These are phyloP conservation scores for Cryphonectria radicalis DNA, from an alignment of 2,329 filamentous ascomycete species.

Conservation along the genomic window DNA sequence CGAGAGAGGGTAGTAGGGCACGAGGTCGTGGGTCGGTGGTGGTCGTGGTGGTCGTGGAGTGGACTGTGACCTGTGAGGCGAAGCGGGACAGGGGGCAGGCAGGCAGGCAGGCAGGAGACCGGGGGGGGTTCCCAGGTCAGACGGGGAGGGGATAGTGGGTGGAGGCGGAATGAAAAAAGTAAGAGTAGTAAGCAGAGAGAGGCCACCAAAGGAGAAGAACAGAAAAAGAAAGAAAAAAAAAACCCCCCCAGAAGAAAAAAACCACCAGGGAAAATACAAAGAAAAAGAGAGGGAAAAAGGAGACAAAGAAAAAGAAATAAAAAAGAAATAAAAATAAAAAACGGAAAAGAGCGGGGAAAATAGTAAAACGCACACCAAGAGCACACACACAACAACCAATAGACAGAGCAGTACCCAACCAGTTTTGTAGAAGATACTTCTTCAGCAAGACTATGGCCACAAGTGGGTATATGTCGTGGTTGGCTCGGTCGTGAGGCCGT, in stretches of 20 bases:
- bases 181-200: conserved; percentile 11
- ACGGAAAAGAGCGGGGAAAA: neutral
- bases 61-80: conserved; percentile 13
- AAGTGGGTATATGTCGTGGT: neutral
- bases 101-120: neutral
- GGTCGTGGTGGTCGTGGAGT: conserved; percentile 14
- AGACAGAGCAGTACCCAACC: conserved; percentile 4
- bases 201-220: neutral
- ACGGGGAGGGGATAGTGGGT: conserved; percentile 11
- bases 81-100: conserved; percentile 10
- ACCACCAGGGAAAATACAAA: neutral
- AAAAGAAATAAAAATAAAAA: neutral
- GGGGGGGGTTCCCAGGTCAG: conserved; percentile 8
- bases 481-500: neutral
- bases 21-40: conserved; percentile 5
- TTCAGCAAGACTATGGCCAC: neutral
- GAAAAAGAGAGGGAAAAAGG: too few species aligned
- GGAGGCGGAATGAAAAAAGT: neutral
- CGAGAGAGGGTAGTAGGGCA: conserved; percentile 10
- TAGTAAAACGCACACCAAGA: too few species aligned
- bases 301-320: too few species aligned
- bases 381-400: neutral
- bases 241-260: neutral
- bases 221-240: neutral
- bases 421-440: conserved; percentile 1